Conservation (phyloP, 129 eudicot genomes). For the sunflower (Helianthus annuus) region HanXRQr2.0-SUNRISE NC_035436.2:45921255-45921754, state of each 20-base stretch:
- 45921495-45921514: constrained; percentile 43
- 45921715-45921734: constrained; percentile 27
- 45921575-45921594: constrained; percentile 44
- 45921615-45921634: constrained; percentile 52
- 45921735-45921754: constrained; percentile 34
- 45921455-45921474: constrained; percentile 39
- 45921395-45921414: constrained; percentile 46
- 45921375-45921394: constrained; percentile 25
- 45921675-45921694: constrained; percentile 35
- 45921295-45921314: too few species aligned
- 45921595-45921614: constrained; percentile 52
- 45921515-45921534: constrained; percentile 44
- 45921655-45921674: constrained; percentile 32
- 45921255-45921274: too few species aligned
- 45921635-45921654: constrained; percentile 42
- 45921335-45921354: background rate
- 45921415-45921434: constrained; percentile 36
- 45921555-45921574: constrained; percentile 51
- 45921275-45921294: too few species aligned
- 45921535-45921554: constrained; percentile 47
- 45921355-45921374: background rate
- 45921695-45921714: constrained; percentile 26
- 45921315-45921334: too few species aligned
- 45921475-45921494: constrained; percentile 41
- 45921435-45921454: constrained; percentile 48